Percentiles rank a stretch among this genome's conserved stretches.
These are phyloP conservation scores for Tuber calosporum DNA, from an alignment of 495 filamentous ascomycete species.

Conservation along the genomic window DNA sequence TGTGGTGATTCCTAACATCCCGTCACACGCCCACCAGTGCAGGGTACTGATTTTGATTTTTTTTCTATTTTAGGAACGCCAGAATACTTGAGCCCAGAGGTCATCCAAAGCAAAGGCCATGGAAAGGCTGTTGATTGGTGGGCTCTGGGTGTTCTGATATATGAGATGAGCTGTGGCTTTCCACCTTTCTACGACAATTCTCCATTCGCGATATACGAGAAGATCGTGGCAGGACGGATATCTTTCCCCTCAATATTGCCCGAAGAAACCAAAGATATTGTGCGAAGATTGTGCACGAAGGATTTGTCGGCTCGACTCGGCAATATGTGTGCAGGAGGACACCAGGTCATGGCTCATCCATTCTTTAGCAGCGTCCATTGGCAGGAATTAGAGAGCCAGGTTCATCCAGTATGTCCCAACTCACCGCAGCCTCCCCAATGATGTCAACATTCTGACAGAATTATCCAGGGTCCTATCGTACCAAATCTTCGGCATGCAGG, in stretches of 20 bases:
- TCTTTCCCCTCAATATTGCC: constrained; percentile 64
- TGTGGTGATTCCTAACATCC: constrained; percentile 50
- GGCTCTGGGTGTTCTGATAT: constrained; percentile 92
- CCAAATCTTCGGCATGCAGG: constrained; percentile 71
- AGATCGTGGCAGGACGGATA: constrained; percentile 71
- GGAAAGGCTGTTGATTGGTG: constrained; percentile 98
- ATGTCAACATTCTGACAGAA: constrained; percentile 45
- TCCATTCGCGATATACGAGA: constrained; percentile 93
- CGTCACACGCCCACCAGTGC: not conserved
- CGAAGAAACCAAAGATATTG: constrained; percentile 70
- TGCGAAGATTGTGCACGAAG: constrained; percentile 77
- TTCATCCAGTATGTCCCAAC: constrained; percentile 29
- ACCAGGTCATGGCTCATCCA: constrained; percentile 73
- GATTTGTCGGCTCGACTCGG: constrained; percentile 81
- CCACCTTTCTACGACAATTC: constrained; percentile 97
- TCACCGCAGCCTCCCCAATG: not conserved
- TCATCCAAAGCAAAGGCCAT: constrained; percentile 91
- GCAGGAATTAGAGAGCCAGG: constrained; percentile 61
- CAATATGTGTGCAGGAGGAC: constrained; percentile 76
- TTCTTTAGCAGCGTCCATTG: constrained; percentile 82
- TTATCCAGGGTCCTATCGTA: constrained; percentile 72
- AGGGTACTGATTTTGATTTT: constrained; percentile 9
- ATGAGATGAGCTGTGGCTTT: constrained; percentile 91
- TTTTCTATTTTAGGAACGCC: constrained; percentile 56
- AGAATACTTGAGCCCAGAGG: constrained; percentile 93